Base-by-base conservation (phyloP, 768 basidiomycete genomes). In the Porphyrellus cyaneotinctus region DNA sequence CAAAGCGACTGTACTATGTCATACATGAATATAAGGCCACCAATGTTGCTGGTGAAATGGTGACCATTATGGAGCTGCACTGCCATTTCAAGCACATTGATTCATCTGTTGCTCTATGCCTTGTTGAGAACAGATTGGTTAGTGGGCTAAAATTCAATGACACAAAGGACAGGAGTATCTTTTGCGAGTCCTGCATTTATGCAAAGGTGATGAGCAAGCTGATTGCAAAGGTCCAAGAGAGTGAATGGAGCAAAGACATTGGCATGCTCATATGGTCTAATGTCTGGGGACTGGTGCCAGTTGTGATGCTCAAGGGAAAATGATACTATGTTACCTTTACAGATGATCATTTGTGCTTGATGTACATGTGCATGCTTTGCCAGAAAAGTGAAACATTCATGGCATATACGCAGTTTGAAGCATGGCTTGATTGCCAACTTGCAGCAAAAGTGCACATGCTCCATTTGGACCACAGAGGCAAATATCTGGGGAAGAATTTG, bases 61-160 rank as follows among this genome's bases (percentile, higher is more conserved):
- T n/a, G n/a, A n/a, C n/a, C n/a, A 12, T 51, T 2, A 51, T 51
- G 42, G 49, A 51, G 24, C 6, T 51, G 1, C 49, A 51, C 20
- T 35, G 13, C 0, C 5, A 1, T 0, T n/a, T 36, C 1, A 22
- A 33, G 2, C 49, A 51, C 1, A 51, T 51, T 1, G 18, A 13
- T 0, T 41, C 41, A 14, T 18, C 24, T 1, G 32, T 23, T 9
- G 32, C 41, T 2, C 4, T 6, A 0, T 1, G 14, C 0, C 49
- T 50, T 8, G 41, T n/a, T 11, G 18, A 43, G 17, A 32, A n/a
- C n/a, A n/a, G n/a, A n/a, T n/a, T n/a, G n/a, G n/a, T n/a, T n/a
- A n/a, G n/a, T n/a, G n/a, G n/a, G n/a, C n/a, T n/a, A n/a, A n/a
- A n/a, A n/a, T n/a, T n/a, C n/a, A n/a, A n/a, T n/a, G n/a, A n/a